Evolutionary conservation across 805 yeast genomes (phyloP), one percentile per base, ranked within the genome.

Genomic region (Myxozyma kluyveri): DNA sequence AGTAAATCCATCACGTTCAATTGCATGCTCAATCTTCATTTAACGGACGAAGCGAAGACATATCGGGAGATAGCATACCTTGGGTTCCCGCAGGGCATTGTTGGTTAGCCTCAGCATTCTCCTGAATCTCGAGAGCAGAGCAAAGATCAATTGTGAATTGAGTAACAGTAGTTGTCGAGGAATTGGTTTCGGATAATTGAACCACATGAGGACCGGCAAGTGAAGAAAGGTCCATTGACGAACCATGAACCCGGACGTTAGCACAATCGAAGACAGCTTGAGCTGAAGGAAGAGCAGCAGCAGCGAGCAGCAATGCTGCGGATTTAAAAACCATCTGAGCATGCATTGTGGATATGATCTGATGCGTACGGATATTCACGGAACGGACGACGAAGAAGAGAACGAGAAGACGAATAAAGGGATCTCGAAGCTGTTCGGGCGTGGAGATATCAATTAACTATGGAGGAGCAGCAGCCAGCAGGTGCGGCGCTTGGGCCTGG

Each of bases 131-230:
- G n/a, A 75, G 66, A 0, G 78, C 70, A 42, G 79, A 81, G 70
- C 95, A 88, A 6, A 88, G 72, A 45, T 88, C 84, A 33, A 90
- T 57, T 62, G 75, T 80, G 90, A 96, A 87, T 2, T 79, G 74
- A 31, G 75, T 68, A 45, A 72, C 75, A 1, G 86, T 79, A 29
- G 67, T 69, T 10, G 91, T 78, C 1, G 99, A 98, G 17, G 98
- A 98, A 9, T 96, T 87, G 40, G 75, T 77, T 29, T 67, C 70
- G 17, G 72, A 60, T 3, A 62, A 35, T 4, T 74, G 63, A n/a
- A 72, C 69, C 1, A 69, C 47, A 59, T 79, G 78, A 3, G 78
- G 64, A 2, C 84, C 85, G 45, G 74, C 73, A 44, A 84, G 70
- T 17, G 69, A 55, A 18, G 71, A 69, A 50, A 84, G 70, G 47